Percentiles rank a stretch among this genome's conserved stretches.
These are phyloP conservation scores for Parafenestella ontariensis DNA, from an alignment of 2,329 filamentous ascomycete species.

Conservation along the genomic window DNA sequence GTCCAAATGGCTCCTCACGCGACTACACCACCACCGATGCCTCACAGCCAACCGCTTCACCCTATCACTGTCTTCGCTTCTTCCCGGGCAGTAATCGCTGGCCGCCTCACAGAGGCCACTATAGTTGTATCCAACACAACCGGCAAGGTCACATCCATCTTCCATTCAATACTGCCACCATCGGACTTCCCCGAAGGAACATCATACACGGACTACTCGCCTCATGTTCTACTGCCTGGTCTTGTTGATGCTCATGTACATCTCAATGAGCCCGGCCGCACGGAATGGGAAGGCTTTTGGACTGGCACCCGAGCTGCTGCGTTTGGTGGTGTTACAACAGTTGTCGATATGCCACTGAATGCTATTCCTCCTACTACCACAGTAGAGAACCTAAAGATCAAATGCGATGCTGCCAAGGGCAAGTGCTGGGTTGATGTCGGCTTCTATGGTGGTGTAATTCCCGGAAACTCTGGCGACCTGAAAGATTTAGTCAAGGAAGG, in stretches of 20 bases:
- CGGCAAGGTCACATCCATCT: slow-evolving; percentile 83
- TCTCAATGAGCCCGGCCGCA: slow-evolving; percentile 93
- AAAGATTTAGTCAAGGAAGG: slow-evolving; percentile 82
- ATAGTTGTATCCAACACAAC: slow-evolving; percentile 78
- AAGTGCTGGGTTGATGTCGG: slow-evolving; percentile 99
- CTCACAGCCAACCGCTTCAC: slow-evolving; percentile 39
- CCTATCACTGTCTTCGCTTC: slow-evolving; percentile 81
- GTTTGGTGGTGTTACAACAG: slow-evolving; percentile 94
- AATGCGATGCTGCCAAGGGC: slow-evolving; percentile 80
- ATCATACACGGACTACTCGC: slow-evolving; percentile 82
- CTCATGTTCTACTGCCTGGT: slow-evolving; percentile 84
- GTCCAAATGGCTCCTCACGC: slow-evolving; percentile 49
- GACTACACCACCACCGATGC: slow-evolving; percentile 37
- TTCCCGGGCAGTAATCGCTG: slow-evolving; percentile 79
- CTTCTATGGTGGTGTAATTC: slow-evolving; percentile 94
- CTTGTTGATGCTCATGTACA: slow-evolving; percentile 97
- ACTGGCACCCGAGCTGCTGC: slow-evolving; percentile 93
- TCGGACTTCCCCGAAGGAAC: slow-evolving; percentile 75
- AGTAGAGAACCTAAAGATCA: slow-evolving; percentile 79
- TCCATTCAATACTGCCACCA: slow-evolving; percentile 75
- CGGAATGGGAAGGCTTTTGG: slow-evolving; percentile 98
- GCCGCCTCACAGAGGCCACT: slow-evolving; percentile 80
- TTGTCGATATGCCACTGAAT: slow-evolving; percentile 97
- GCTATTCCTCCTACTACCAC: slow-evolving; percentile 97
- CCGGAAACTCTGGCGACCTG: slow-evolving; percentile 83